A percentile compares a stretch with the other conserved stretches of the same genome.
Evolutionary conservation across 305 asterid species (phyloP).

Genomic region (Euphrasia arctica): DNA sequence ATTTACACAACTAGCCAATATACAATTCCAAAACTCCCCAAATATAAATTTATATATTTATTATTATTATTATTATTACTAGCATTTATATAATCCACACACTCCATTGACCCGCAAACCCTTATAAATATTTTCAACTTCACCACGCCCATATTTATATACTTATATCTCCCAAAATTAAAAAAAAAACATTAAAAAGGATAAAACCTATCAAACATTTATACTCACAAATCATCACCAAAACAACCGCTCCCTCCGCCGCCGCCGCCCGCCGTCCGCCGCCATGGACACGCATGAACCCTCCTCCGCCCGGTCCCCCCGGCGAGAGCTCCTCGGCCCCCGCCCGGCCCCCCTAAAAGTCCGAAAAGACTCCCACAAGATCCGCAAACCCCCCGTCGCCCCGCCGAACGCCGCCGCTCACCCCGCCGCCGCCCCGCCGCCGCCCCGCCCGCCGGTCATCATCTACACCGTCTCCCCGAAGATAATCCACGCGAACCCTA

Average conservation of each 20-base stretch:
- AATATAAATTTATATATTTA: background rate
- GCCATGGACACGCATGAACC: conserved; percentile 41
- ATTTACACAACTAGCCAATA: conserved; percentile 28
- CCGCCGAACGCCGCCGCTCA: conserved; percentile 34
- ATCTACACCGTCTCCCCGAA: conserved; percentile 93
- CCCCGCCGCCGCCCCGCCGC: conserved; percentile 31
- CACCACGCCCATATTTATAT: too few relatives aligned
- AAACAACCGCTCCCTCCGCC: background rate
- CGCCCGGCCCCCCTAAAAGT: conserved; percentile 66
- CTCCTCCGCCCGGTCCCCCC: conserved; percentile 36
- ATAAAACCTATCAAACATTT: background rate
- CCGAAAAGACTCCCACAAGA: conserved; percentile 84
- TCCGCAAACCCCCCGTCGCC: conserved; percentile 67
- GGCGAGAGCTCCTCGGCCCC: conserved; percentile 35
- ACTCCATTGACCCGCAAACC: conserved; percentile 27
- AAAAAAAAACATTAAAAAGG: background rate
- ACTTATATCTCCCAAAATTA: too few relatives aligned
- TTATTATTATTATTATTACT: conserved; percentile 1
- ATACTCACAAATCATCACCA: background rate
- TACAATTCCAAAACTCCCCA: background rate
- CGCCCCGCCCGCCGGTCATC: conserved; percentile 81
- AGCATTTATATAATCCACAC: conserved; percentile 19
- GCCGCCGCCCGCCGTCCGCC: background rate
- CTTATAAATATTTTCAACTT: background rate
- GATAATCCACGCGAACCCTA: conserved; percentile 88